Percentiles rank a stretch among this genome's conserved stretches.
Conservation (phyloP, 768 basidiomycete species). For the Leucocoprinus birnbaumii region DNA sequence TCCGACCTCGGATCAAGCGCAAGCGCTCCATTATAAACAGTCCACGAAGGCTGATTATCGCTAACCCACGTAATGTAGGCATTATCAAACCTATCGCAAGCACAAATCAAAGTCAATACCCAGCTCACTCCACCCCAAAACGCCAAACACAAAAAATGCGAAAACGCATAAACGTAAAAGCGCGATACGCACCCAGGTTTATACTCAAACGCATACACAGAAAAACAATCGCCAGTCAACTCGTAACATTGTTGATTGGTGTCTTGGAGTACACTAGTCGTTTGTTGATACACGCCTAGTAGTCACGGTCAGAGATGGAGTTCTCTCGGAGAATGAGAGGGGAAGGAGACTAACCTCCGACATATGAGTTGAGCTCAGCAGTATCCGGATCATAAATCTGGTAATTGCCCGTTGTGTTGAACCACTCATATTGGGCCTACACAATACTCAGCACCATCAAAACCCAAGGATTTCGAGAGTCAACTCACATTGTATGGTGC, state of each 20-base stretch:
- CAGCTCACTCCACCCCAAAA: too few species aligned
- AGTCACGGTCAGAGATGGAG: background rate
- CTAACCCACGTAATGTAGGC: constrained; percentile 73
- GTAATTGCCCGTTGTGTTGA: constrained; percentile 41
- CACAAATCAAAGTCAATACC: too few species aligned
- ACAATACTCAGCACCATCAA: too few species aligned
- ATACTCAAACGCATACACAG: constrained; percentile 48
- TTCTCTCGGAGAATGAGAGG: background rate
- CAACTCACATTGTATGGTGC: constrained; percentile 62
- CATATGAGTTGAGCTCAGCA: constrained; percentile 52
- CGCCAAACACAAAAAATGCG: too few species aligned
- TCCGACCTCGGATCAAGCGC: constrained; percentile 45
- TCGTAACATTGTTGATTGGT: constrained; percentile 69
- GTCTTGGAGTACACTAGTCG: constrained; percentile 59
- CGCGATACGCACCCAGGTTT: constrained; percentile 34
- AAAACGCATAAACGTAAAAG: too few species aligned
- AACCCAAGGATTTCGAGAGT: background rate
- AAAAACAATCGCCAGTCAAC: constrained; percentile 25
- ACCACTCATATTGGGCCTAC: constrained; percentile 46
- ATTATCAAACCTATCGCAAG: constrained; percentile 46
- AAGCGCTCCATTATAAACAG: constrained; percentile 46
- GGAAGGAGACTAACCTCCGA: constrained; percentile 48
- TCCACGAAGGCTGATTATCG: constrained; percentile 54
- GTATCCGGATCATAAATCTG: constrained; percentile 42
- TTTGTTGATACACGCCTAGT: constrained; percentile 49